Evolutionary conservation across 2,329 filamentous ascomycete species (phyloP).

Genomic region (Fusarium sp.): DNA sequence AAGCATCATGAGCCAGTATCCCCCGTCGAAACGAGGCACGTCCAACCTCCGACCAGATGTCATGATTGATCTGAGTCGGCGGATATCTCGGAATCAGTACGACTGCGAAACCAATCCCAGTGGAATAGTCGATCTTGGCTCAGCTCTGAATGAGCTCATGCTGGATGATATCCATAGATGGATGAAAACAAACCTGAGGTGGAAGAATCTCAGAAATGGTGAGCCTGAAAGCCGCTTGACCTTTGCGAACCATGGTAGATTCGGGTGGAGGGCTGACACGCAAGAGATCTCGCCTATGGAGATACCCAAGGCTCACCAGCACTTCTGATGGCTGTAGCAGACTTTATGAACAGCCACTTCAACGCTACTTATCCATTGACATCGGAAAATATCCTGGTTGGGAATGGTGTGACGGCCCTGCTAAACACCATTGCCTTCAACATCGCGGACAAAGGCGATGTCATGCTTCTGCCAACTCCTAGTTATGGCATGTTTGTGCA

Average conservation of each 20-base stretch:
- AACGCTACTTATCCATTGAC: background rate
- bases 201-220: too few species aligned
- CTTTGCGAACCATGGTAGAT: too few species aligned
- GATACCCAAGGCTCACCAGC: background rate
- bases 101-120: background rate
- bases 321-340: background rate
- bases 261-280: too few species aligned
- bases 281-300: background rate
- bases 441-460: background rate
- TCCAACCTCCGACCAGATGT: background rate
- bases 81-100: background rate
- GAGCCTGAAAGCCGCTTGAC: too few species aligned
- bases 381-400: background rate
- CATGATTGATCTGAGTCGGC: background rate
- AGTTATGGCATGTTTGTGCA: background rate
- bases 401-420: background rate
- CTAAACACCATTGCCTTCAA: background rate
- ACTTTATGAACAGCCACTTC: background rate
- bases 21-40: background rate
- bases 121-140: background rate
- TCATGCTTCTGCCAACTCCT: background rate
- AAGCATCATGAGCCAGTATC: too few species aligned
- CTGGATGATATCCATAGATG: background rate
- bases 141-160: background rate
- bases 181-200: background rate